phyloP scores from a whole-genome alignment of 2,329 filamentous ascomycete species.

The Fusarium sp. region DNA sequence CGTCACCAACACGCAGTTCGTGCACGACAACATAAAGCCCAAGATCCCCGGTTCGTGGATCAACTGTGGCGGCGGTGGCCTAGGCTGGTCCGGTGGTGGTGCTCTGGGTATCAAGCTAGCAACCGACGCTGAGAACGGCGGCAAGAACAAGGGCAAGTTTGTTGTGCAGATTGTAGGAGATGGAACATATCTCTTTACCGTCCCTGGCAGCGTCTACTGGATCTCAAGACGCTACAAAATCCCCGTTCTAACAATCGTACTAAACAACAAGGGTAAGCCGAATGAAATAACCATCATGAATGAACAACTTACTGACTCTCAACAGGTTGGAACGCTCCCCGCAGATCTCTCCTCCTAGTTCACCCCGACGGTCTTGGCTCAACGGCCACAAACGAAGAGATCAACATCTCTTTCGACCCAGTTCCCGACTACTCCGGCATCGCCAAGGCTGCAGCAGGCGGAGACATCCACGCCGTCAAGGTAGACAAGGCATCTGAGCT shows the following conservation, averaged over 20 bases:
- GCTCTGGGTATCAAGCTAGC: slow-evolving; percentile 83
- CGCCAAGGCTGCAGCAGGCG: slow-evolving; percentile 68
- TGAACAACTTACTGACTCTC: slow-evolving; percentile 10
- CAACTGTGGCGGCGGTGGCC: slow-evolving; percentile 83
- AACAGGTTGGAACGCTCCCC: slow-evolving; percentile 68
- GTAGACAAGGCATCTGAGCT: slow-evolving; percentile 60
- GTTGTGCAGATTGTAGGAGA: slow-evolving; percentile 68
- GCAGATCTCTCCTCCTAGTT: slow-evolving; percentile 65
- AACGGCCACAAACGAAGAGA: slow-evolving; percentile 67
- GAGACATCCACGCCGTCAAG: slow-evolving; percentile 60
- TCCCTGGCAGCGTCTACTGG: slow-evolving; percentile 67
- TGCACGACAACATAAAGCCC: slow-evolving; percentile 77
- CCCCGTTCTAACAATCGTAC: slow-evolving; percentile 63
- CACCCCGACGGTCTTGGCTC: slow-evolving; percentile 67
- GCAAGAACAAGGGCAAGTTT: slow-evolving; percentile 59
- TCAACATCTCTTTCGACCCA: slow-evolving; percentile 70
- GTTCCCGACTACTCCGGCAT: slow-evolving; percentile 69
- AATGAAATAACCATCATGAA: no score
- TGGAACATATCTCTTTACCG: slow-evolving; percentile 66
- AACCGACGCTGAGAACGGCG: slow-evolving; percentile 52
- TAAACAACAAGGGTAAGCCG: slow-evolving; percentile 65
- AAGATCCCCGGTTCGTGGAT: slow-evolving; percentile 78
- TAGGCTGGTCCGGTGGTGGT: slow-evolving; percentile 83
- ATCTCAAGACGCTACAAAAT: slow-evolving; percentile 64
- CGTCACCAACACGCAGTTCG: slow-evolving; percentile 75